Evolutionary conservation across 768 basidiomycete species (phyloP).

Genomic region (Suillus decipiens): DNA sequence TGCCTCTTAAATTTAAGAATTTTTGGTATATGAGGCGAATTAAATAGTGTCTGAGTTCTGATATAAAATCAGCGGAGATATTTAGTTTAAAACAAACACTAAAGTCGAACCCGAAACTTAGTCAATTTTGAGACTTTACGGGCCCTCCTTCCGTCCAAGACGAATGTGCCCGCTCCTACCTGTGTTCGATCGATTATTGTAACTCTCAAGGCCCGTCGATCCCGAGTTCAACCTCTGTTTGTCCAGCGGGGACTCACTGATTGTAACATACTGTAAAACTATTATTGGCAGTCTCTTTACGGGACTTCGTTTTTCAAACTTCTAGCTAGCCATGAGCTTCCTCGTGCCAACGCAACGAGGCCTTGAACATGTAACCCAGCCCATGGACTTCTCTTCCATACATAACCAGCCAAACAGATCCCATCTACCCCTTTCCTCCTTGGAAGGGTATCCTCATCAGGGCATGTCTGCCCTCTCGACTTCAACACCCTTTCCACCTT

Average conservation of each 20-base stretch:
- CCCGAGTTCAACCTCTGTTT: constrained; percentile 24
- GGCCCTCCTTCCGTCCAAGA: not conserved
- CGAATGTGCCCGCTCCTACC: constrained; percentile 10
- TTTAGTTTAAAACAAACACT: constrained; percentile 23
- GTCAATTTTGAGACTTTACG: constrained; percentile 8
- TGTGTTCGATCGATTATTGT: constrained; percentile 18
- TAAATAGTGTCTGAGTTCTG: constrained; percentile 10
- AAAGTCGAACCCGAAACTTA: constrained; percentile 21
- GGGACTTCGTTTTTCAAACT: constrained; percentile 22
- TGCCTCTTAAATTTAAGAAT: constrained; percentile 3
- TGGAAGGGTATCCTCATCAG: constrained; percentile 36
- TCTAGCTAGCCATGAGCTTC: constrained; percentile 32
- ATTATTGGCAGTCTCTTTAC: constrained; percentile 24
- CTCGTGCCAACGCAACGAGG: constrained; percentile 38
- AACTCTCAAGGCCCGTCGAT: constrained; percentile 14
- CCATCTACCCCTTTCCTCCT: constrained; percentile 40
- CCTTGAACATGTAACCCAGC: constrained; percentile 25
- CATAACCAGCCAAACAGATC: constrained; percentile 36
- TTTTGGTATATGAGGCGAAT: constrained; percentile 3
- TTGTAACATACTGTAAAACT: constrained; percentile 21
- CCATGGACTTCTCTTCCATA: constrained; percentile 28
- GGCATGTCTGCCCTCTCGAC: constrained; percentile 31
- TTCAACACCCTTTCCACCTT: constrained; percentile 28
- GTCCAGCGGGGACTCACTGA: constrained; percentile 11
- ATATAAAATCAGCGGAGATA: constrained; percentile 27